Conservation (phyloP, 805 yeast species). For the Sugiyamaella floridensis region DNA sequence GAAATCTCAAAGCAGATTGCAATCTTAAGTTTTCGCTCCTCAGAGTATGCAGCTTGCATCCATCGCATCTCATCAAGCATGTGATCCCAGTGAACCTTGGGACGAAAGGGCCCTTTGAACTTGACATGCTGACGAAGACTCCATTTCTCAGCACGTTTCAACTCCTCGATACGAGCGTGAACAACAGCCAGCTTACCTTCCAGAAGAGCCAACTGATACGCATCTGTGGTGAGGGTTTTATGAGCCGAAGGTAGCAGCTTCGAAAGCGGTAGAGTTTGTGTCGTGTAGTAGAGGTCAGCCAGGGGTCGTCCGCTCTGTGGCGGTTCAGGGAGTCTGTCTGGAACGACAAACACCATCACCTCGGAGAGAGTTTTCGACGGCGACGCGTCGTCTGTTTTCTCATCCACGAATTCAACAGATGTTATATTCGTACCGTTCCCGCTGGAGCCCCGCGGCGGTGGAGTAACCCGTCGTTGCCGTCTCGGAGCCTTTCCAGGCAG, state of each 20-base stretch:
- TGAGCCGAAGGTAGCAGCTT: conserved; percentile 79
- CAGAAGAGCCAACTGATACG: conserved; percentile 73
- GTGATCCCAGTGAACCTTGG: conserved; percentile 61
- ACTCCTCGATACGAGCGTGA: conserved; percentile 84
- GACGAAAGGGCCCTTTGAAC: conserved; percentile 56
- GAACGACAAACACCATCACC: conserved; percentile 26
- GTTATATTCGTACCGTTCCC: conserved; percentile 5
- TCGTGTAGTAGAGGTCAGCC: conserved; percentile 78
- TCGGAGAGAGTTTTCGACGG: conserved; percentile 15
- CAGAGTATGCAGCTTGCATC: conserved; percentile 73
- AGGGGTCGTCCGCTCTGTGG: conserved; percentile 39
- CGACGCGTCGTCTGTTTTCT: conserved; percentile 1
- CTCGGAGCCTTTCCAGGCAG: background rate
- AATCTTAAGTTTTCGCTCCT: conserved; percentile 59
- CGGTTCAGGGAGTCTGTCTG: conserved; percentile 31
- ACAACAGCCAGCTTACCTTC: conserved; percentile 90
- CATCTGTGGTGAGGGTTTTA: conserved; percentile 76
- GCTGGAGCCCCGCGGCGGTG: background rate
- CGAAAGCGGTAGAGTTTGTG: conserved; percentile 81
- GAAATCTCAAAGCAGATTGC: conserved; percentile 67
- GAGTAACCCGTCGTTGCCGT: background rate
- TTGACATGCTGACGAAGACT: conserved; percentile 77
- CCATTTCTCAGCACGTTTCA: conserved; percentile 85
- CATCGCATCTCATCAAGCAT: conserved; percentile 73
- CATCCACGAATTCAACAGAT: conserved; percentile 5